phyloP scores from a whole-genome alignment of 2,329 filamentous ascomycete genomes.

The Clathrospora elynae region DNA sequence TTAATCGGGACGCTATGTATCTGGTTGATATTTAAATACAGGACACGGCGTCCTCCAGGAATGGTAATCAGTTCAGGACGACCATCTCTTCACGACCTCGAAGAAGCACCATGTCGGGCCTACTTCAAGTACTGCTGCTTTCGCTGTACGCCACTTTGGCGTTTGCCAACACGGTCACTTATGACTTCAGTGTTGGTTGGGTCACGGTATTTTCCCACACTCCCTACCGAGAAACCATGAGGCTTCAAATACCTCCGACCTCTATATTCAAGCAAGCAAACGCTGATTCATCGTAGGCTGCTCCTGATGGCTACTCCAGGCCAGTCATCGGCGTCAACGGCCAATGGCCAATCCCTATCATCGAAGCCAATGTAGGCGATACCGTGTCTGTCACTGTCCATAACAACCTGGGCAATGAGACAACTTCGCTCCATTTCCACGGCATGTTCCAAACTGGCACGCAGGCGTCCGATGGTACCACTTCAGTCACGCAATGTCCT shows the following conservation, averaged over 20 bases:
- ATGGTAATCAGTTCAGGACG: too few relatives aligned
- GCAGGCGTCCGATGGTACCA: slow-evolving; percentile 74
- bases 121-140: slow-evolving; percentile 5
- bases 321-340: slow-evolving; percentile 78
- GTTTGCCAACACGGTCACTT: slow-evolving; percentile 48
- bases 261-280: too few relatives aligned
- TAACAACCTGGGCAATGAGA: slow-evolving; percentile 33
- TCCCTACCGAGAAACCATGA: background rate
- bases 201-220: slow-evolving; percentile 36
- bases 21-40: slow-evolving; percentile 8
- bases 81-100: too few relatives aligned
- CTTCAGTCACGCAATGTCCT: slow-evolving; percentile 68
- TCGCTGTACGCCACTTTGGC: slow-evolving; percentile 17
- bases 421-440: slow-evolving; percentile 54
- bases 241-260: too few relatives aligned
- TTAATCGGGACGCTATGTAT: background rate
- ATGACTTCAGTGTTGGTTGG: slow-evolving; percentile 61
- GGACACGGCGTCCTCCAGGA: background rate
- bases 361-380: slow-evolving; percentile 64
- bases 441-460: slow-evolving; percentile 57
- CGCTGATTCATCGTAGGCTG: slow-evolving; percentile 4
- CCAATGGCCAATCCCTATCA: slow-evolving; percentile 58
- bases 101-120: slow-evolving; percentile 16
- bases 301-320: slow-evolving; percentile 69
- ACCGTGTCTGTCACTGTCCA: slow-evolving; percentile 42